These are phyloP conservation scores for Wolfiporia cocos DNA, from an alignment of 1,284 basidiomycete genomes.

Conservation along the genomic window DNA sequence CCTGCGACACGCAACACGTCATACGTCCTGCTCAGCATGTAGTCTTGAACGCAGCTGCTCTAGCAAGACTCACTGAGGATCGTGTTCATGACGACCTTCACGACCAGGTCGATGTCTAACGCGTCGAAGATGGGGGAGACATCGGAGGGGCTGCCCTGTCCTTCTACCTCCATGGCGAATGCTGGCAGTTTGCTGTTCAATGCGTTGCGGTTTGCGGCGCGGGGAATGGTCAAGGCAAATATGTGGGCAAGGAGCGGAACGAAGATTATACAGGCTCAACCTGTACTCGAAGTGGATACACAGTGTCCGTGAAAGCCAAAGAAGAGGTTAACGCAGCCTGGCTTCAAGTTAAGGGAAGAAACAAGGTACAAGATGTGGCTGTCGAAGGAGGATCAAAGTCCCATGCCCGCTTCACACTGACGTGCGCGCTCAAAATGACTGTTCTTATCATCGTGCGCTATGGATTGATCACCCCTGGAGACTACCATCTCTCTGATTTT, in stretches of 20 bases:
- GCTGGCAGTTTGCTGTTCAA: not conserved
- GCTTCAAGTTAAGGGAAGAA: too few species aligned
- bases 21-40: not conserved
- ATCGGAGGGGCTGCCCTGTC: conserved; percentile 13
- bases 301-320: too few species aligned
- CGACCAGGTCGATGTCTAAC: conserved; percentile 66
- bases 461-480: too few species aligned
- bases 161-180: conserved; percentile 2
- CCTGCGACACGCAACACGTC: conserved; percentile 38
- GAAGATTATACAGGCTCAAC: conserved; percentile 6
- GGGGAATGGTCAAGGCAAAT: not conserved
- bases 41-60: conserved; percentile 4
- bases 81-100: conserved; percentile 74
- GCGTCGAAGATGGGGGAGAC: conserved; percentile 47
- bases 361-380: too few species aligned
- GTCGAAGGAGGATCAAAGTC: too few species aligned
- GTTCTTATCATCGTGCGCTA: too few species aligned
- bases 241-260: conserved; percentile 2
- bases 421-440: too few species aligned
- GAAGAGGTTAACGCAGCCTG: too few species aligned
- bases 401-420: too few species aligned
- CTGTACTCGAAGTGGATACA: too few species aligned
- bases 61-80: conserved; percentile 70
- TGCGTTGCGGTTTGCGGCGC: not conserved
- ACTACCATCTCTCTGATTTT: too few species aligned